Evolutionary conservation across 768 basidiomycete genomes (phyloP).

Genomic region (Pleurotus djamor): DNA sequence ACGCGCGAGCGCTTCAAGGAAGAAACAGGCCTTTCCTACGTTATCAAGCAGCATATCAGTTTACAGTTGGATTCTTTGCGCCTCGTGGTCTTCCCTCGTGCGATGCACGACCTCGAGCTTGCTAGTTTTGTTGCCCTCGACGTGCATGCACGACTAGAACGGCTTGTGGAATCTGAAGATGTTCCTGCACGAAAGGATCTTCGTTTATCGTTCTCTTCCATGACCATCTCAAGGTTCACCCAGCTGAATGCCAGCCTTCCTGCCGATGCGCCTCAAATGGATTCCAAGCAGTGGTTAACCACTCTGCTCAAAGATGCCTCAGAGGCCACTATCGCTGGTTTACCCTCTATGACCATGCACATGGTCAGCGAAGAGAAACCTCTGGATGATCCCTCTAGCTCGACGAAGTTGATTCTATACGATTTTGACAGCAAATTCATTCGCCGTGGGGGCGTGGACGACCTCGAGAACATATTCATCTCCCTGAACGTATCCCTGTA

Average conservation of each 20-base stretch:
- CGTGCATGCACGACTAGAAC: conserved; percentile 69
- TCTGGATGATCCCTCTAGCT: conserved; percentile 24
- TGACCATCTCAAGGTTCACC: conserved; percentile 74
- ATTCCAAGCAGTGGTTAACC: conserved; percentile 58
- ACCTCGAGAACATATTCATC: conserved; percentile 79
- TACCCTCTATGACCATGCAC: conserved; percentile 80
- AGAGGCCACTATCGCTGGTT: conserved; percentile 74
- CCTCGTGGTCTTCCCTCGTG: conserved; percentile 75
- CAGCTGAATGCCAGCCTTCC: conserved; percentile 52
- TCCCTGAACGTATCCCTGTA: conserved; percentile 82
- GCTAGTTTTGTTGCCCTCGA: conserved; percentile 71
- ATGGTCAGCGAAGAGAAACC: conserved; percentile 71
- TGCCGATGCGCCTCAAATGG: conserved; percentile 26
- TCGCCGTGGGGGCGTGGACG: conserved; percentile 46
- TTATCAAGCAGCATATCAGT: conserved; percentile 73
- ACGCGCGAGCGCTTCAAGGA: conserved; percentile 73
- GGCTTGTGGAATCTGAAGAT: conserved; percentile 51
- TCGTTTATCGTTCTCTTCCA: conserved; percentile 69
- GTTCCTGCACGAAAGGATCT: conserved; percentile 60
- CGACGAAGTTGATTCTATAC: conserved; percentile 46
- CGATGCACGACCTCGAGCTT: conserved; percentile 74
- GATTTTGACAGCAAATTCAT: conserved; percentile 73
- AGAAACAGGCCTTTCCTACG: conserved; percentile 55
- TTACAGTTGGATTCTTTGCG: conserved; percentile 64
- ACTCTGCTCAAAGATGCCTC: conserved; percentile 56